phyloP scores from a whole-genome alignment of 2,329 filamentous ascomycete species.

The Ceratocystis variospora region DNA sequence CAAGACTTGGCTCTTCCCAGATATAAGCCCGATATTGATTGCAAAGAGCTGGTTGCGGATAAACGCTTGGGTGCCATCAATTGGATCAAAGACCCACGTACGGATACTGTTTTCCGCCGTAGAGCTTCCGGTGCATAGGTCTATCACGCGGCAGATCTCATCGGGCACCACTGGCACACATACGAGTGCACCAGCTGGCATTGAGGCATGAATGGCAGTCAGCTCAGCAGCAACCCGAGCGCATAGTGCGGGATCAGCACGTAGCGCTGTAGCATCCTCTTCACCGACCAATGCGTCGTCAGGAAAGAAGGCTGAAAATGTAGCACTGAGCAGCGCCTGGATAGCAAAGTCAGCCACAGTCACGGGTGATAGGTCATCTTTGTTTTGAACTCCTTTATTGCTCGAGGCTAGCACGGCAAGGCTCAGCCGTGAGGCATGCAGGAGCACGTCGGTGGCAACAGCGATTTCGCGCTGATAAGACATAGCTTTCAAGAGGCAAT shows the following conservation, averaged over 20 bases:
- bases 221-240: slow-evolving; percentile 37
- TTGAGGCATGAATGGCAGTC: slow-evolving; percentile 20
- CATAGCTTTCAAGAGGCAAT: not conserved
- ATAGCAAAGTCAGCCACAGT: slow-evolving; percentile 48
- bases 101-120: slow-evolving; percentile 30
- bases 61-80: slow-evolving; percentile 47
- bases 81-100: slow-evolving; percentile 47
- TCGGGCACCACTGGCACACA: slow-evolving; percentile 29
- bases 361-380: slow-evolving; percentile 43
- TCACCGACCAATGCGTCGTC: slow-evolving; percentile 41
- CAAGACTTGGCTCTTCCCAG: slow-evolving; percentile 37
- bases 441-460: slow-evolving; percentile 32
- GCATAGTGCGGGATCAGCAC: slow-evolving; percentile 31
- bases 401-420: slow-evolving; percentile 34
- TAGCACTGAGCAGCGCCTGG: slow-evolving; percentile 40
- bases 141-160: slow-evolving; percentile 40
- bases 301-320: slow-evolving; percentile 38
- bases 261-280: slow-evolving; percentile 37
- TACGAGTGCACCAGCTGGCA: slow-evolving; percentile 23
- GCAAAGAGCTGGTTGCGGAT: slow-evolving; percentile 41
- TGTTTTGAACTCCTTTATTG: slow-evolving; percentile 39
- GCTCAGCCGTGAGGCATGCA: slow-evolving; percentile 36
- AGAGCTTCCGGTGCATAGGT: slow-evolving; percentile 33
- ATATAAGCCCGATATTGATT: slow-evolving; percentile 41
- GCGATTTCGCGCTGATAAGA: slow-evolving; percentile 32